Evolutionary conservation across 176 grass and related monocot species (phyloP), one percentile per base, ranked within the genome.

Genomic region (Eremochloa ophiuroides): DNA sequence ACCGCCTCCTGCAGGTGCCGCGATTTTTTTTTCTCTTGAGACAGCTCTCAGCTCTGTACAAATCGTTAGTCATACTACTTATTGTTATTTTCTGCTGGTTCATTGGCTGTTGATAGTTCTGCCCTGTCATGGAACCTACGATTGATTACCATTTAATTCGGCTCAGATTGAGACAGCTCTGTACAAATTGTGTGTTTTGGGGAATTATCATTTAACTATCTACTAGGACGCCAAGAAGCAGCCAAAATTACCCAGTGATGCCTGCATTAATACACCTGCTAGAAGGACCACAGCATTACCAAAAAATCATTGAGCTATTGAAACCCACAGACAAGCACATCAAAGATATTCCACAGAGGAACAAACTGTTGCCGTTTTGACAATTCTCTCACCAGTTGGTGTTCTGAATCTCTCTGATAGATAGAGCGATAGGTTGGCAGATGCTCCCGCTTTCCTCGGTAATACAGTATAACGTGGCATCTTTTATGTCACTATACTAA

Each of bases 1-100:
- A 98, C 71, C 88, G 90, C 76, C 90, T 86, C 73, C 86, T 98
- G 50, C 96, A 98, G 92, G 96, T 95, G 70, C 56, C 12, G 22
- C 55, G 0, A 40, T 40, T 63, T 6, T 33, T 10, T 1, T 15
- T 55, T 20, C 30, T n/a, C 4, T 65, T 18, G 6, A 30, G 27
- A 29, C 4, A n/a, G 6, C 17, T 9, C 18, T 3, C 15, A 55
- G 51, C 9, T 60, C 10, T 25, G n/a, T 60, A 27, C 55, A 53
- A 9, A 53, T 76, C 63, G 4, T 23, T 27, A 14, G 9, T 56
- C 35, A 5, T 59, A 59, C n/a, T 22, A n/a, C 0, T 23, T 4
- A 23, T 10, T 58, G 12, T 1, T 25, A 12, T 26, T 59, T 59
- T 59, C n/a, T 4, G n/a, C 11, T 59, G 23, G 10, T 10, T 48